A percentile compares a stretch with the other conserved stretches of the same genome.
Conservation (phyloP, 164 flowering plant species). For the Aristolochia contorta region DNA sequence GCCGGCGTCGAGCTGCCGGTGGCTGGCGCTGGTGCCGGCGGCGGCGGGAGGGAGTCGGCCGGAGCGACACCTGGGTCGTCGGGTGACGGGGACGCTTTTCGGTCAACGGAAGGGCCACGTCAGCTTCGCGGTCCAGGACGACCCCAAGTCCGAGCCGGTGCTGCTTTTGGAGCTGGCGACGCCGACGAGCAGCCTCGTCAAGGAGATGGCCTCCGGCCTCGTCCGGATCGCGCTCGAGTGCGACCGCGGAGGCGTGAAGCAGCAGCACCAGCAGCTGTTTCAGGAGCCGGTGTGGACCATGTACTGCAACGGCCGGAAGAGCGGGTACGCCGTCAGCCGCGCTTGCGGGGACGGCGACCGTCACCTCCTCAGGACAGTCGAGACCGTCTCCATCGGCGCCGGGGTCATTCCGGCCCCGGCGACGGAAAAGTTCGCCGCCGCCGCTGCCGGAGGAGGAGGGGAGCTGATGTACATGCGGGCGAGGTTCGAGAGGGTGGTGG, state of each 20-base stretch:
- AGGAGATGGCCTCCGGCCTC: conserved; percentile 85
- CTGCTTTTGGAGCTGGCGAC: conserved; percentile 61
- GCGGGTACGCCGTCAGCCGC: conserved; percentile 58
- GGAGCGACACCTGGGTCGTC: conserved; percentile 55
- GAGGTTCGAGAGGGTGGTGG: conserved; percentile 57
- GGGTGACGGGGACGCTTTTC: conserved; percentile 78
- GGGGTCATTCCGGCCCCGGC: conserved; percentile 95
- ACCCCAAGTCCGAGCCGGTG: conserved; percentile 57
- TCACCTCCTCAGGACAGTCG: conserved; percentile 65
- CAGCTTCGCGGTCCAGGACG: conserved; percentile 67
- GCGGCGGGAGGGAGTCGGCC: conserved; percentile 20
- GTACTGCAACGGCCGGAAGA: conserved; percentile 82
- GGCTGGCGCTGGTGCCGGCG: conserved; percentile 27
- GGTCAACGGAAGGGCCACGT: conserved; percentile 79
- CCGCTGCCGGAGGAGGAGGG: conserved; percentile 26
- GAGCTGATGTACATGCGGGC: conserved; percentile 82
- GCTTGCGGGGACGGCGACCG: conserved; percentile 42
- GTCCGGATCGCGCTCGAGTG: conserved; percentile 84
- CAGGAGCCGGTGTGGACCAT: conserved; percentile 73
- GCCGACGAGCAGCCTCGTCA: conserved; percentile 53
- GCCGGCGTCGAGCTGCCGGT: conserved; percentile 12
- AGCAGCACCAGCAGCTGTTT: conserved; percentile 28
- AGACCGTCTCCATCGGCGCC: conserved; percentile 71
- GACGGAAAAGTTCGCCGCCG: too few species aligned
- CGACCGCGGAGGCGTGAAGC: conserved; percentile 23